Conservation (phyloP, 768 basidiomycete genomes). For the Sporobolomyces pararoseus region DNA sequence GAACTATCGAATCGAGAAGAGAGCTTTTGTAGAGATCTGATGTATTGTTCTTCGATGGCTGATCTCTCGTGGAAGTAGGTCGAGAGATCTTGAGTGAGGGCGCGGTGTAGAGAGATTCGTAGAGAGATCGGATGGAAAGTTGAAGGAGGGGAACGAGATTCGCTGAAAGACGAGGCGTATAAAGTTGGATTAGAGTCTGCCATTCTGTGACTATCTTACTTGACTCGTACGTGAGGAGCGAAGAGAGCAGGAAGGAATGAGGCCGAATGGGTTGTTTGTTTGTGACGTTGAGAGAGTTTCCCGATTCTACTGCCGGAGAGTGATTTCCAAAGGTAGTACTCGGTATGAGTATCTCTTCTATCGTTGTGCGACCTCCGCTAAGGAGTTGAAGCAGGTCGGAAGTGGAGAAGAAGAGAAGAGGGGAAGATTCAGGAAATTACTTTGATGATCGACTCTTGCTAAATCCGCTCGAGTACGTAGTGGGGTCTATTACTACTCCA, state of each 20-base stretch:
- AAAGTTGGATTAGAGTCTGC: constrained; percentile 13
- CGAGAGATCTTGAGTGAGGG: constrained; percentile 37
- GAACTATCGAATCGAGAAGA: constrained; percentile 12
- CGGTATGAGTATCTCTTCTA: too few species aligned
- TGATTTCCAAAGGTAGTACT: too few species aligned
- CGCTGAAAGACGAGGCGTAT: constrained; percentile 23
- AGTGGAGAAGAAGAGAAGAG: not conserved
- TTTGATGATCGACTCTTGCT: not conserved
- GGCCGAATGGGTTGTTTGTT: not conserved
- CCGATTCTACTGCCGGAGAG: too few species aligned
- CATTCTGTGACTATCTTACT: not conserved
- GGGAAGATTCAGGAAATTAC: not conserved
- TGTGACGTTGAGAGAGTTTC: too few species aligned
- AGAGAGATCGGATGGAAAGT: constrained; percentile 23
- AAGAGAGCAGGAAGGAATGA: not conserved
- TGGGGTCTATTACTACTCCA: too few species aligned
- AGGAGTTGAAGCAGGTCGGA: too few species aligned
- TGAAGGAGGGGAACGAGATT: constrained; percentile 14
- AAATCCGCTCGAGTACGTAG: not conserved
- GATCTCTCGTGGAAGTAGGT: constrained; percentile 35
- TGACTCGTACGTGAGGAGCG: not conserved
- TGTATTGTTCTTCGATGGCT: constrained; percentile 45
- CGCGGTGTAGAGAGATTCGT: constrained; percentile 26
- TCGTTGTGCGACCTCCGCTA: too few species aligned
- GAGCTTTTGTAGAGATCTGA: constrained; percentile 27